Percentiles rank a stretch among this genome's conserved stretches.
Evolutionary conservation across 73 alveolate genomes (phyloP).

Genomic region (Paramecium sexaurelia): DNA sequence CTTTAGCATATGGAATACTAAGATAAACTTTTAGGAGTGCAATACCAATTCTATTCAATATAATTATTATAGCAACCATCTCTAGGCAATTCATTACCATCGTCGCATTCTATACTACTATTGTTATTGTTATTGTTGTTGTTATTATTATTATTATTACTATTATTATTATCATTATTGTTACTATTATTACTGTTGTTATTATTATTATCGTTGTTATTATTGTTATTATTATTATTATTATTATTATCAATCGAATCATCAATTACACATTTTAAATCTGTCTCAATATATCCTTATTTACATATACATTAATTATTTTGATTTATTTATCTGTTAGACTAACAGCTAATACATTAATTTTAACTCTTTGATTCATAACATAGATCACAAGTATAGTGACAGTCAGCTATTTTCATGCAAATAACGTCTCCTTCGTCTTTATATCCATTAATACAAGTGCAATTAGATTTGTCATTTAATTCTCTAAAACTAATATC

Average conservation of each 20-base stretch:
- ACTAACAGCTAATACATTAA: background rate
- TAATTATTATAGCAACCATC: background rate
- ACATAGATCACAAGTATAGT: background rate
- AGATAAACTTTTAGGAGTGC: background rate
- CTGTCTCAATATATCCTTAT: background rate
- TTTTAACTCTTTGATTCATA: background rate
- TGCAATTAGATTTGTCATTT: background rate
- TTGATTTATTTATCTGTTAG: background rate
- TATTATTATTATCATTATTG: background rate
- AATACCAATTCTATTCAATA: background rate
- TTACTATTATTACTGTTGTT: background rate
- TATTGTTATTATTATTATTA: background rate
- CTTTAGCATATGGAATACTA: background rate
- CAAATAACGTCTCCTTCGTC: background rate
- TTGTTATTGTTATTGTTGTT: background rate
- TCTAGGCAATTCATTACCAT: background rate
- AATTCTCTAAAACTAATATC: background rate
- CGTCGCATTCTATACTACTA: background rate
- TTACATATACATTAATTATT: background rate
- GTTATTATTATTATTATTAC: background rate
- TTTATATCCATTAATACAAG: background rate
- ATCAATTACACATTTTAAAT: background rate
- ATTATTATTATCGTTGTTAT: background rate
- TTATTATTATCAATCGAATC: background rate
- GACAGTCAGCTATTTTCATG: background rate